Evolutionary conservation across 805 yeast genomes (phyloP).

Genomic region (Metschnikowia drakensbergensis): DNA sequence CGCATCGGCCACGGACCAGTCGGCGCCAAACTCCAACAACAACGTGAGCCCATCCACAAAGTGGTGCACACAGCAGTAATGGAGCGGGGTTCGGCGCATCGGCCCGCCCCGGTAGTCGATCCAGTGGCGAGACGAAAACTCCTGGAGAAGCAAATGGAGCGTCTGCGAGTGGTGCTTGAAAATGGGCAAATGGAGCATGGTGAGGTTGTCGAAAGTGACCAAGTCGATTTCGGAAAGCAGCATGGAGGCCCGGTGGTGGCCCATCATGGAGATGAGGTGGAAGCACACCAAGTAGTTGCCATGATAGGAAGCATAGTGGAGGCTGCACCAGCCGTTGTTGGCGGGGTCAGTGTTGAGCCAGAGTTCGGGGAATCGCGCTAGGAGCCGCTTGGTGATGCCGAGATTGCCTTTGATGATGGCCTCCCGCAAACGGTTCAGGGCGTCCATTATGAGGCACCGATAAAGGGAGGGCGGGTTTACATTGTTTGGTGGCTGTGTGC

Average conservation of each 20-base stretch:
- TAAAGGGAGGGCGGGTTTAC: not conserved
- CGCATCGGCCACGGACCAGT: constrained; percentile 26
- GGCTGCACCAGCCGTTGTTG: constrained; percentile 72
- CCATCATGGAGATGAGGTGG: constrained; percentile 46
- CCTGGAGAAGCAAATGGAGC: constrained; percentile 60
- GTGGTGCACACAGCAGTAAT: constrained; percentile 60
- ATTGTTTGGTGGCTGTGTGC: not conserved
- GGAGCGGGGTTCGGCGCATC: constrained; percentile 56
- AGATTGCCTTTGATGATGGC: constrained; percentile 64
- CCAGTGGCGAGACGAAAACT: constrained; percentile 36
- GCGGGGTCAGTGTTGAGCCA: constrained; percentile 63
- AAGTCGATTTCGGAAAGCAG: constrained; percentile 24
- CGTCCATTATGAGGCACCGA: constrained; percentile 1
- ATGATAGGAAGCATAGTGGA: constrained; percentile 75
- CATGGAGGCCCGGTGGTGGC: constrained; percentile 19
- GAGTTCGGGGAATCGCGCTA: constrained; percentile 66
- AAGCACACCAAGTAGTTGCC: constrained; percentile 71
- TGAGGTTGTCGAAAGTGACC: constrained; percentile 50
- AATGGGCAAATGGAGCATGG: constrained; percentile 71
- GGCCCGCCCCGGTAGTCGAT: constrained; percentile 56
- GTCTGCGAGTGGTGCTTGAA: constrained; percentile 60
- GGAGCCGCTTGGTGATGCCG: constrained; percentile 57
- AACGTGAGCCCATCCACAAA: constrained; percentile 60
- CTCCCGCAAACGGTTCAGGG: constrained; percentile 50
- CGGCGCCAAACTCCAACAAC: constrained; percentile 69